phyloP scores from a whole-genome alignment of 768 basidiomycete species.

The Daedalea quercina region DNA sequence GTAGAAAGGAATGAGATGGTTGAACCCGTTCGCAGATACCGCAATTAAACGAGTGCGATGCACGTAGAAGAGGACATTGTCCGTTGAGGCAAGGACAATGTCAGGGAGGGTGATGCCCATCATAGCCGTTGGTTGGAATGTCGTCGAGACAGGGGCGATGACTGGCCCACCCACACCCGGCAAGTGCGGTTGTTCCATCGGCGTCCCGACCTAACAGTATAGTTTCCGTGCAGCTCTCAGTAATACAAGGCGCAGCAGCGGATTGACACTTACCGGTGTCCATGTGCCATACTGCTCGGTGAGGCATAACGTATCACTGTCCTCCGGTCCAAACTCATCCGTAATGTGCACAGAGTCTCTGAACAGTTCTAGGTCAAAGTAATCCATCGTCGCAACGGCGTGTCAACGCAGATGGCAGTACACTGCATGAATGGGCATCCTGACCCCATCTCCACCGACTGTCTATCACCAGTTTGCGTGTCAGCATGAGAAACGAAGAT shows the following conservation, averaged over 20 bases:
- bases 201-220: too few species aligned
- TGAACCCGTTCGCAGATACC: conserved; percentile 58
- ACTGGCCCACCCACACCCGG: background rate
- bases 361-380: background rate
- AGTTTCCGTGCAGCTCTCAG: too few species aligned
- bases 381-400: background rate
- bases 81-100: conserved; percentile 56
- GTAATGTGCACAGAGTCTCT: background rate
- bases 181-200: too few species aligned
- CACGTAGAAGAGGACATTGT: conserved; percentile 80
- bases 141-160: conserved; percentile 60
- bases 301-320: background rate
- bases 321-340: background rate
- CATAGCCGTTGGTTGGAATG: conserved; percentile 64
- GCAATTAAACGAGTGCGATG: conserved; percentile 50
- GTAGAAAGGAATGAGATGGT: conserved; percentile 34
- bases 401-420: too few species aligned
- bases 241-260: too few species aligned
- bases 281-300: background rate
- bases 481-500: too few species aligned
- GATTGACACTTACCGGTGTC: background rate
- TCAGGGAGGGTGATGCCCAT: conserved; percentile 48
- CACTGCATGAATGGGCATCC: too few species aligned
- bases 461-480: too few species aligned
- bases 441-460: too few species aligned